Conservation (phyloP, 1,284 basidiomycete genomes). For the Tilletia indica region DNA sequence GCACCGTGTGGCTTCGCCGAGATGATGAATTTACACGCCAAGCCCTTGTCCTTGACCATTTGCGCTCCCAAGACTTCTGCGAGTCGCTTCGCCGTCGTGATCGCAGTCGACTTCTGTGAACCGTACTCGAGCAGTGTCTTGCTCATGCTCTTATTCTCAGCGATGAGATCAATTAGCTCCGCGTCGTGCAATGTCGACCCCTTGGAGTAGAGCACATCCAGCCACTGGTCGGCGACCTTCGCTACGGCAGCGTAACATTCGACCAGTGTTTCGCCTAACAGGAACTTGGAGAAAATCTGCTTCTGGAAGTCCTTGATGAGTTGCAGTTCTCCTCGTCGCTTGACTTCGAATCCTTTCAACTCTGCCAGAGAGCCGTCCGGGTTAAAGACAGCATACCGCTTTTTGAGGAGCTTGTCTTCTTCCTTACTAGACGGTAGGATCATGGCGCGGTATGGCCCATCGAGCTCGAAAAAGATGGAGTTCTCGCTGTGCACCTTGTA, state of each 20-base stretch:
- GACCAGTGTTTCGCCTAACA: constrained; percentile 85
- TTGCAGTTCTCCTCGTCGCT: constrained; percentile 93
- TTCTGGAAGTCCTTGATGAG: constrained; percentile 99
- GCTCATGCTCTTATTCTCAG: constrained; percentile 97
- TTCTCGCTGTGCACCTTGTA: constrained; percentile 92
- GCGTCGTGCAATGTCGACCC: constrained; percentile 81
- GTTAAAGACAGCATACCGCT: constrained; percentile 99
- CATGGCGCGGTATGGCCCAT: constrained; percentile 98
- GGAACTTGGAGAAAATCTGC: constrained; percentile 95
- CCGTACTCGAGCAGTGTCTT: constrained; percentile 95
- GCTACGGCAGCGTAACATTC: constrained; percentile 96
- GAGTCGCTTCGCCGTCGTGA: constrained; percentile 89
- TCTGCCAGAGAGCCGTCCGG: constrained; percentile 95
- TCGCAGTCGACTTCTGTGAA: constrained; percentile 94
- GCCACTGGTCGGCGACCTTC: constrained; percentile 91
- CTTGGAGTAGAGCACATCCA: constrained; percentile 87
- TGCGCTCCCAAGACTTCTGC: constrained; percentile 97
- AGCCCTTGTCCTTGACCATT: constrained; percentile 99
- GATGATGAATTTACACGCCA: constrained; percentile 98
- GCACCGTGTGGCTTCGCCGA: constrained; percentile 89
- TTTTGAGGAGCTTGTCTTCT: constrained; percentile 97
- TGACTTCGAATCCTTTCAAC: constrained; percentile 98
- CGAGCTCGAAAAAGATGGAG: constrained; percentile 99
- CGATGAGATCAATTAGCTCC: constrained; percentile 95
- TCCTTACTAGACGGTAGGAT: constrained; percentile 98